phyloP scores from a whole-genome alignment of 202 grass and related monocot genomes.

The Bolboschoenoplectus hybrid region DNA sequence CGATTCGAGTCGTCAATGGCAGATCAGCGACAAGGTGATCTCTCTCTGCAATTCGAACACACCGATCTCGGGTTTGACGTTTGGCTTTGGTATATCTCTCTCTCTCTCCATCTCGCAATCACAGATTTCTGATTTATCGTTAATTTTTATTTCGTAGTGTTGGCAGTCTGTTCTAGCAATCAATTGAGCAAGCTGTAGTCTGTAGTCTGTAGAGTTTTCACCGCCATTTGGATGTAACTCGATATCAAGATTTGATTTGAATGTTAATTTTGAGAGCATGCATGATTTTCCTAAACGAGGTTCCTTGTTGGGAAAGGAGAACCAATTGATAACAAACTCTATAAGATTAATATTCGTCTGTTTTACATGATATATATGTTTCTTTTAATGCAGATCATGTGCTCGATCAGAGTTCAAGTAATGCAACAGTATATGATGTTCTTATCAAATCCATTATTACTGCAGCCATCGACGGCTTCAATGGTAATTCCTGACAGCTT shows the following conservation, averaged over 20 bases:
- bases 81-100: conserved; percentile 68
- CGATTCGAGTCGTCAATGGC: conserved; percentile 55
- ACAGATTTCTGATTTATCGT: not conserved
- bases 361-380: not conserved
- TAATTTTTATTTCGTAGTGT: not conserved
- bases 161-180: not conserved
- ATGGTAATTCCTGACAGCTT: conserved; percentile 45
- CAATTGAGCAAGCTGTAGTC: not conserved
- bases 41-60: conserved; percentile 52
- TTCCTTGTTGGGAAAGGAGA: not conserved
- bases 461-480: conserved; percentile 76
- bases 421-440: conserved; percentile 61
- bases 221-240: not conserved
- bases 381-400: conserved; percentile 62
- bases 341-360: not conserved
- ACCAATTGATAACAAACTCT: not conserved
- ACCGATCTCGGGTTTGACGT: conserved; percentile 61
- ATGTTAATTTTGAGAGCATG: not conserved
- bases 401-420: conserved; percentile 62
- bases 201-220: not conserved
- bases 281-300: not conserved
- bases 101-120: not conserved
- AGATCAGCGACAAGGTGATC: conserved; percentile 64
- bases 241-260: not conserved
- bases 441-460: conserved; percentile 63